phyloP scores from a whole-genome alignment of 1,139 yeast species.

The Debaryomyces robertsiae region DNA sequence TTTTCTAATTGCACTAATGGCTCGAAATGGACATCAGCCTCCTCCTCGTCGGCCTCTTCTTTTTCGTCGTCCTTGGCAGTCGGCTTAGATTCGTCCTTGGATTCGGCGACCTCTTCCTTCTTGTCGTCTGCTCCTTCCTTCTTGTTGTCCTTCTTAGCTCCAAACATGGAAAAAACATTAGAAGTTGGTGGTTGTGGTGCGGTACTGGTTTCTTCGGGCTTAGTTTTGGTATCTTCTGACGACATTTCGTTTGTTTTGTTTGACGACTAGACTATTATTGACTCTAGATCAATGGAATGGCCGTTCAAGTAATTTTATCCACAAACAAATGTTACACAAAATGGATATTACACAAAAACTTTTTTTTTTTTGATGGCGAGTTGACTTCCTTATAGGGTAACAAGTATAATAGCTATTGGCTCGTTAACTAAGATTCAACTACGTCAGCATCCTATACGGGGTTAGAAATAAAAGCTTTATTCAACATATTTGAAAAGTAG shows the following conservation, averaged over 20 bases:
- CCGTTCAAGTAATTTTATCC: constrained; percentile 4
- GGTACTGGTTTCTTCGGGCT: constrained; percentile 25
- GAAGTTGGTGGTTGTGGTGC: constrained; percentile 63
- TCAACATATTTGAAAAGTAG: neutral
- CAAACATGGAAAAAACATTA: constrained; percentile 87
- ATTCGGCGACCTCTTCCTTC: constrained; percentile 28
- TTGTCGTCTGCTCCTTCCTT: constrained; percentile 43
- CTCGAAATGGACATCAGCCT: constrained; percentile 94
- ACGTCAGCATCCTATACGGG: neutral
- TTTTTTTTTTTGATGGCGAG: neutral
- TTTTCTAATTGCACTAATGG: constrained; percentile 93
- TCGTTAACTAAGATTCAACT: no score
- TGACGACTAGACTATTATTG: neutral
- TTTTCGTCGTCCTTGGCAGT: constrained; percentile 35
- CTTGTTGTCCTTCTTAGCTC: constrained; percentile 73
- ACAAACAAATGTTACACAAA: constrained; percentile 6
- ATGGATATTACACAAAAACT: constrained; percentile 9
- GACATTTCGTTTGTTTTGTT: constrained; percentile 29
- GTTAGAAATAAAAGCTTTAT: neutral
- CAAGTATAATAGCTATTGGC: constrained; percentile 4
- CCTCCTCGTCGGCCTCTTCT: constrained; percentile 78
- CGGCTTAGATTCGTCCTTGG: constrained; percentile 32
- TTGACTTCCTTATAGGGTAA: constrained; percentile 19
- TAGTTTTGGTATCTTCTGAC: constrained; percentile 39
- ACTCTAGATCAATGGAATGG: constrained; percentile 7